Evolutionary conservation across 1,284 basidiomycete species (phyloP), one percentile per base, ranked within the genome.

Genomic region (Rhizoctonia solani): DNA sequence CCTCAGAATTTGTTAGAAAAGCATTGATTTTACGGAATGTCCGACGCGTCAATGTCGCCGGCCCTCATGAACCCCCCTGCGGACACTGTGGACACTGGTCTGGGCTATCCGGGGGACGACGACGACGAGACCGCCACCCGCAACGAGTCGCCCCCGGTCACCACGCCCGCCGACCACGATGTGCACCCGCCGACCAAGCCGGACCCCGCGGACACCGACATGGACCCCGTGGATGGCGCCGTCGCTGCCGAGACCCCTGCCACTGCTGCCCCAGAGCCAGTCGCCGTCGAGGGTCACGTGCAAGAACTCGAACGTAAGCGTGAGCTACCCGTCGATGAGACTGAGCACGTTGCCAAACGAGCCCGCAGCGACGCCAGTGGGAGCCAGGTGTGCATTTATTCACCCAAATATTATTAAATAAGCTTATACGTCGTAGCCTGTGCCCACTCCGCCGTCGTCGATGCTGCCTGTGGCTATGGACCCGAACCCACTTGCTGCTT

Each of bases 31-130:
- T 46, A 58, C 63, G 63, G 29, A 52, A 55, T 53, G 46, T 55
- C 54, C 54, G 67, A 65, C 54, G 50, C 49, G 58, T 61, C 63
- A 19, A 27, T 52, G 54, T 58, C 56, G 34, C 47, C 67, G 44
- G 39, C 58, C 54, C 47, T 58, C 59, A 19, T 47, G 37, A 23
- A 46, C 58, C 47, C 59, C 58, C n/a, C 30, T 55, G 25, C 55
- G 54, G 82, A 81, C 79, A 75, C 79, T 79, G 77, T 78, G 75
- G n/a, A n/a, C n/a, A n/a, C n/a, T n/a, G n/a, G n/a, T n/a, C 76
- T 77, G 79, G 77, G 79, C 76, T 73, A 77, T 77, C 77, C 78
- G 68, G 74, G 74, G 67, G 70, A 69, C 68, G 70, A 69, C 71
- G 66, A 72, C 73, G 71, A 75, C 74, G 76, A 76, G 72, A 75